Conservation (phyloP, 257 asterid species). For the Jacaranda mimosifolia region DNA sequence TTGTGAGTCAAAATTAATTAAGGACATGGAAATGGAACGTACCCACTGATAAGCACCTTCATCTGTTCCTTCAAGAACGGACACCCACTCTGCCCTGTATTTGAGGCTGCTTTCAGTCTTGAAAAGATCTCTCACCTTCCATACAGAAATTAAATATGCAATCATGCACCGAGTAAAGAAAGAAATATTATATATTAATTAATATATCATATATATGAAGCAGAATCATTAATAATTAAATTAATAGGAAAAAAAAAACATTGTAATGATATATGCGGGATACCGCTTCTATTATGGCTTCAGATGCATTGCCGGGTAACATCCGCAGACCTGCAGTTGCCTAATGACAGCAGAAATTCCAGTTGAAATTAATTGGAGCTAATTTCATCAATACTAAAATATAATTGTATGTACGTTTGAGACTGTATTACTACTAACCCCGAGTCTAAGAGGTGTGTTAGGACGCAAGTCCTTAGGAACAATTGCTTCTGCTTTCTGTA, state of each 20-base stretch:
- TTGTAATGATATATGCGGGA: not conserved
- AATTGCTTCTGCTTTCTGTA: conserved; percentile 57
- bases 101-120: conserved; percentile 57
- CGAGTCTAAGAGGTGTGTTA: conserved; percentile 73
- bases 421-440: conserved; percentile 57
- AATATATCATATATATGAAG: no score
- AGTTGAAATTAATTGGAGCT: no score
- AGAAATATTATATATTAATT: no score
- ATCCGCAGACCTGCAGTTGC: conserved; percentile 88
- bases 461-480: conserved; percentile 54
- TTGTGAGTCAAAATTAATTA: no score
- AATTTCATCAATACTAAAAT: no score
- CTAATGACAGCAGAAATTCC: no score
- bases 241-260: not conserved
- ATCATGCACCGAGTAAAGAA: no score
- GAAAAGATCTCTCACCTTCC: conserved; percentile 63
- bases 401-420: no score
- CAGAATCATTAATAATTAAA: not conserved
- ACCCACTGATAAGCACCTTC: conserved; percentile 91
- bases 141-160: not conserved
- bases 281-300: conserved; percentile 74
- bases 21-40: conserved; percentile 20
- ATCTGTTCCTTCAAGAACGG: conserved; percentile 64
- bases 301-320: conserved; percentile 63
- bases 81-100: conserved; percentile 64